Base-by-base conservation (phyloP, 139 green algal species). In the Asterochloris erici region DNA sequence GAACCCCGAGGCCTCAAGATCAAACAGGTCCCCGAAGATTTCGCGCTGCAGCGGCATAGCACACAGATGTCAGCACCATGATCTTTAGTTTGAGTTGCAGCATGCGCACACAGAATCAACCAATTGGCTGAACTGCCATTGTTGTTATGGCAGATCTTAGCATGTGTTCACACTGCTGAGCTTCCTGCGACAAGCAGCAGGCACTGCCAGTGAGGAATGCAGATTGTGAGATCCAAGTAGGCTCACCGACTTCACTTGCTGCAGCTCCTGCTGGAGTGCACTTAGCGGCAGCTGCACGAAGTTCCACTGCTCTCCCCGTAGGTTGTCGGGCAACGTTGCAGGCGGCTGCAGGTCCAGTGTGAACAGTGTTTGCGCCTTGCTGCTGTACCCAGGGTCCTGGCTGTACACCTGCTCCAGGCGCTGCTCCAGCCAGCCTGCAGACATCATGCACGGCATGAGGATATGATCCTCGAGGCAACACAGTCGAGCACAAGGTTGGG, bases 201-300 rank as follows among this genome's bases (percentile, higher is more conserved):
- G 38, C 38, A 54, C 38, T 54, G 38, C 38, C 38, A 54, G 4
- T 54, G 38, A 54, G 38, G 38, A 54, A 2, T 54, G 38, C 38
- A 54, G 38, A 54, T 54, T 54, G 38, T 54, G 38, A 54, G 38
- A 54, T 2, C 38, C 38, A 54, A 54, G 2, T 54, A 6, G 38
- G 38, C 38, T 62, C 16, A 82, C 79, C 85, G 89, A 73, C 69
- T 90, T 70, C 19, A 95, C 92, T 47, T 82, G 73, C n/a, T 84
- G 75, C 19, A 96, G 78, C 86, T 94, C 93, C 54, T 91, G 68
- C 60, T 83, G 84, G 63, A 98, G 85, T 24, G 85, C 89, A n/a
- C 82, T 85, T 62, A 98, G 86, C 0, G 97, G 95, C 86, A 99
- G 90, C 90, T 99, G 94, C 80, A 99, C 97, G 89, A 99, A 99